Base-by-base conservation (phyloP, 768 basidiomycete species). In the Kwoniella sp. region DNA sequence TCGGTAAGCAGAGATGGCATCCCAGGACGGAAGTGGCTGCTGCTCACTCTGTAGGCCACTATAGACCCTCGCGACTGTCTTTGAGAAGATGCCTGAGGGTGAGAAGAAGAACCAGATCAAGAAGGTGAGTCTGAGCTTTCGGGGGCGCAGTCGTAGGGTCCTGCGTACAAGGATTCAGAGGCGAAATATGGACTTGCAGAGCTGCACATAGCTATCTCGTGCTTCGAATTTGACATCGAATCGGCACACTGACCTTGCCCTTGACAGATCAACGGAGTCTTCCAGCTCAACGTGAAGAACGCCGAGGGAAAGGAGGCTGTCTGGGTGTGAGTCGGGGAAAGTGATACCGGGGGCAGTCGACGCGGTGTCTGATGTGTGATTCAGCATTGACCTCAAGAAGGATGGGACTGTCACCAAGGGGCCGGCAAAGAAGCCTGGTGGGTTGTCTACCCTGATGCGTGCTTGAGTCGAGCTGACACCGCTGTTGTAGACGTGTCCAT, bases 331-430 rank as follows among this genome's bases (percentile, higher is more conserved):
- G 71, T 72, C 39, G 42, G 70, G 12, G 19, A 4, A 5, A 38
- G 19, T 17, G 8, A 38, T 4, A 36, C 19, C 15, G 34, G 67
- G 65, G 14, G 23, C 29, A 5, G 5, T n/a, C 37, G 39, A 50
- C 14, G 10, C 46, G 5, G 10, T 12, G 22, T n/a, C 15, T 11
- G 26, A 11, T 2, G 5, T 7, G 22, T 39, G 34, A 12, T 19
- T 0, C 38, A 91, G 89, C 6, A 88, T 96, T 63, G 92, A 96
- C 79, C 67, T 93, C 69, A 95, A 96, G 81, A 85, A 76, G 37
- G 64, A 75, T 39, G 68, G 72, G 2, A 53, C 53, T 19, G 63
- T 71, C 4, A 61, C 59, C 23, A 65, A 70, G 53, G 68, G 69
- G 14, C 42, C 62, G 11, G 65, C 60, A 1, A 67, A 69, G 59